These are phyloP conservation scores for Drechslerella coelobrocha DNA, from an alignment of 2,329 filamentous ascomycete genomes.

Conservation along the genomic window DNA sequence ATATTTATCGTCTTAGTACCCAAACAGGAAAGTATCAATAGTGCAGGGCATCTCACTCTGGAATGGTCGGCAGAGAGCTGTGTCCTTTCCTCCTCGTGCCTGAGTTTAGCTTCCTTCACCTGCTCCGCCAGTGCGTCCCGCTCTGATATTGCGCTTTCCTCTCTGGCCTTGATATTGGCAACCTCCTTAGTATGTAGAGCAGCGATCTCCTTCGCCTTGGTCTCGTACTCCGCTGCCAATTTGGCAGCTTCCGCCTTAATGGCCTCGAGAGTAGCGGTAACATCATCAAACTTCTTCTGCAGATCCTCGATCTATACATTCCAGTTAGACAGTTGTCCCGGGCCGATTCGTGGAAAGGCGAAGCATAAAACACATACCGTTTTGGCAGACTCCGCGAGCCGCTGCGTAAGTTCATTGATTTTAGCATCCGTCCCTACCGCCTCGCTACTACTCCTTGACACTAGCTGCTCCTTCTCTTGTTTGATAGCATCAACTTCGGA, in stretches of 20 bases:
- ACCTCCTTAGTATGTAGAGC: conserved; percentile 19
- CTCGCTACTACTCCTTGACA: conserved; percentile 21
- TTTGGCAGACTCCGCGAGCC: conserved; percentile 21
- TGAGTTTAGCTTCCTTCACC: conserved; percentile 25
- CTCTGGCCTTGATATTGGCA: conserved; percentile 17
- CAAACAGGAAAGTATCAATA: neutral
- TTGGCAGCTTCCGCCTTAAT: conserved; percentile 20
- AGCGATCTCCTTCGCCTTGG: conserved; percentile 27
- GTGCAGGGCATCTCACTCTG: neutral
- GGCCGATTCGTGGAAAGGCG: neutral
- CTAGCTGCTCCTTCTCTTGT: conserved; percentile 24
- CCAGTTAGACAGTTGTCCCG: neutral
- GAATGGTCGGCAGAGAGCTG: conserved; percentile 33
- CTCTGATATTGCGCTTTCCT: conserved; percentile 18
- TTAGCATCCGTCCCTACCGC: conserved; percentile 26
- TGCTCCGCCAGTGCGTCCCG: conserved; percentile 19
- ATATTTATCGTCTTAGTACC: neutral
- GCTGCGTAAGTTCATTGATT: conserved; percentile 31
- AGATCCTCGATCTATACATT: conserved; percentile 21
- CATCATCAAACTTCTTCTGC: conserved; percentile 22
- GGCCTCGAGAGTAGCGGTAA: conserved; percentile 6
- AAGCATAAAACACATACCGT: conserved; percentile 11
- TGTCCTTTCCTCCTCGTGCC: conserved; percentile 34
- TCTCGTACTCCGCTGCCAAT: conserved; percentile 22
- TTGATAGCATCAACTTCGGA: conserved; percentile 34